Base-by-base conservation (phyloP, 345 rosid genomes). In the Streptanthus diversifolius region DNA sequence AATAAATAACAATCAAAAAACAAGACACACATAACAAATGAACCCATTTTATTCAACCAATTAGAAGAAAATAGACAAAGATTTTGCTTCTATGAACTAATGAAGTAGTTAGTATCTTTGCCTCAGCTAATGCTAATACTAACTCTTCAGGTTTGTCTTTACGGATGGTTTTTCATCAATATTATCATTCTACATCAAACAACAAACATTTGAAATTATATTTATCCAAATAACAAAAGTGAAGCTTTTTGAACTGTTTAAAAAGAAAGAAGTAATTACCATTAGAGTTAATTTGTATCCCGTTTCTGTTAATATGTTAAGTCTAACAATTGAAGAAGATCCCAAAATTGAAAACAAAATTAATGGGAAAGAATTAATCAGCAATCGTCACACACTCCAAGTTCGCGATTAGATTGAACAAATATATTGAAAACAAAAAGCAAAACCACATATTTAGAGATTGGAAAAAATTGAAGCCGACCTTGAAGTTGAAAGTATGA, bases 101-200 rank as follows among this genome's bases (percentile, higher is more conserved):
- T 35, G 11, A 21, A 51, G 19, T 33, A 33, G 32, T 29, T 29
- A 29, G 32, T 29, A 25, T 97, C 96, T 93, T 88, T 19, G 97
- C 97, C 82, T 93, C 96, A 35, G 98, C 98, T 60, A 93, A 82
- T 68, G 96, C 86, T 80, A 86, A 80, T n/a, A 90, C 98, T 81
- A 93, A 80, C 24, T 93, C 96, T 66, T 90, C 96, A 3, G 97
- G 97, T 53, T 80, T 88, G 58, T 88, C 95, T 71, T 81, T 86
- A 12, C 98, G 84, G 40, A 90, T 88, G 52, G 45, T 35, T 68
- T 88, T 87, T 93, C 98, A 68, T 93, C 98, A 77, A 93, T 90
- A 73, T 90, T 95, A 70, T 93, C 98, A 81, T 84, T 85, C 98
- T 90, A 75, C 27, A 53, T 2, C 8, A 32, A 59, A 8, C 45